Conservation (phyloP, 2,329 filamentous ascomycete genomes). For the Microcyclosporella mali region DNA sequence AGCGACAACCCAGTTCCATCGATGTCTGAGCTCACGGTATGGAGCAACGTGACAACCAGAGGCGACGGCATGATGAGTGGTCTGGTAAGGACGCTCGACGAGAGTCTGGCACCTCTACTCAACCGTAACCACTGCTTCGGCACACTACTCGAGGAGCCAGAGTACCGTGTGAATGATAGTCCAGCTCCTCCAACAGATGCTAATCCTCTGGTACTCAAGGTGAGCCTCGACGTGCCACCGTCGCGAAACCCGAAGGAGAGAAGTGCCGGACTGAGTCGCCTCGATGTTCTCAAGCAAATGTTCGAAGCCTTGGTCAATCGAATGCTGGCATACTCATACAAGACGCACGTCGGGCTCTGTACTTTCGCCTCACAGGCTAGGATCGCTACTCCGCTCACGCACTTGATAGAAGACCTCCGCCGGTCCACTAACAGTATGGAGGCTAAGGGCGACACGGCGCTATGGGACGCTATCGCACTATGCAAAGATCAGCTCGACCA, state of each 20-base stretch:
- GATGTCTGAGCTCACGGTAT: constrained; percentile 5
- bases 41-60: constrained; percentile 8
- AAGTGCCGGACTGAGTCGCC: constrained; percentile 16
- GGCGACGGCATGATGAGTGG: constrained; percentile 13
- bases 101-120: constrained; percentile 14
- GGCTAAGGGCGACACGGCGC: constrained; percentile 30
- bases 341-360: constrained; percentile 33
- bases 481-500: constrained; percentile 30
- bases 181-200: not conserved
- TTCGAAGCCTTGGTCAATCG: constrained; percentile 35
- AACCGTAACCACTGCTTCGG: constrained; percentile 17
- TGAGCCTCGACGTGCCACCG: constrained; percentile 4
- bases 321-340: constrained; percentile 34
- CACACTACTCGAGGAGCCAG: constrained; percentile 17
- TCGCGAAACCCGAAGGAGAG: not conserved
- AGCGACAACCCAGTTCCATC: not conserved
- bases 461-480: constrained; percentile 34
- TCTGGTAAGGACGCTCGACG: not conserved
- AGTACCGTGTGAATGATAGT: constrained; percentile 7
- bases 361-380: constrained; percentile 28
- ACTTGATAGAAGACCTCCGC: constrained; percentile 35
- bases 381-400: constrained; percentile 27
- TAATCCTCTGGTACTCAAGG: constrained; percentile 21
- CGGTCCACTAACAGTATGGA: constrained; percentile 28
- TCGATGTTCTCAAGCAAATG: constrained; percentile 35